Evolutionary conservation across 2,329 filamentous ascomycete species (phyloP), one percentile per base, ranked within the genome.

Genomic region (Orbilia javanica): DNA sequence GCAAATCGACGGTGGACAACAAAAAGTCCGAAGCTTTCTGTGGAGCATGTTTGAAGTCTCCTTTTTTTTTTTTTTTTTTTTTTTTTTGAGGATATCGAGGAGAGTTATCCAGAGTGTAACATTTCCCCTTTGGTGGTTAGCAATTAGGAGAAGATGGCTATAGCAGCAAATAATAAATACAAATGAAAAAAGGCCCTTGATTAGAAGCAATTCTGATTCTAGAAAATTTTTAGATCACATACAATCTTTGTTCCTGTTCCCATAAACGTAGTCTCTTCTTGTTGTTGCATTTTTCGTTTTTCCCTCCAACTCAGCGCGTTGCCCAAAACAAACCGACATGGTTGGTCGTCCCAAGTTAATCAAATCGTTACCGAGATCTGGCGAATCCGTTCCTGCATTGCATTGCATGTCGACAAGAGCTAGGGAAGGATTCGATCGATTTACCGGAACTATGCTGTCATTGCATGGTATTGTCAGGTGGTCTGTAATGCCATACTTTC

Each of bases 1-100:
- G 20, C 64, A 68, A 55, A 67, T 55, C 64, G 29, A 36, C 52
- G 52, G 52, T 18, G 52, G n/a, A 52, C 48, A 20, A 57, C n/a
- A 57, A 57, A 57, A 57, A 34, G 52, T 57, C 6, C n/a, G 52
- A 57, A 18, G 13, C 8, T 53, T 31, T 18, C 10, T 34, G 31
- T 34, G 31, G 31, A 34, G 31, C 31, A 34, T 34, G n/a, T 36
- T 15, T 39, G 36, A 13, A 39, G 11, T 2, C 8, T 39, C 10
- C 8, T 7, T 36, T 36, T 10, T 10, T 36, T 10, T 11, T 39
- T 39, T 13, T 13, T 15, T 39, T 39, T 52, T 52, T 46, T 46
- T 46, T 46, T 46, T 46, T 46, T 46, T 46, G n/a, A n/a, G n/a
- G n/a, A n/a, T 46, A 20, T 52, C n/a, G 10, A 18, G 22, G 22